Conservation (phyloP, 2,329 filamentous ascomycete genomes). For the Grosmannia huntii region DNA sequence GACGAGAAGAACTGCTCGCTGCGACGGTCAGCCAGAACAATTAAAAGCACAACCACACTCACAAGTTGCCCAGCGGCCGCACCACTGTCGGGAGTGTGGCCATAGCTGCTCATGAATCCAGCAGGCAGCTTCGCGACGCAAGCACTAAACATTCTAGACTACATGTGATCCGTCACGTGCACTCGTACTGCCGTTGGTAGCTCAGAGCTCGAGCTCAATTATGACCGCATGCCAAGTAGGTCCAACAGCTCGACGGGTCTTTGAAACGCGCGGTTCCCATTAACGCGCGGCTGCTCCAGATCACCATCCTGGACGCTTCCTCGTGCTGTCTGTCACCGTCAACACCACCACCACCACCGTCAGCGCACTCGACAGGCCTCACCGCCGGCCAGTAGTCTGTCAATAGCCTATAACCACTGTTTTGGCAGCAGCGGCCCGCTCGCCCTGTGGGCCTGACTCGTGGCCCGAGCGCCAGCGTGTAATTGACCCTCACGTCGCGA, state of each 20-base stretch:
- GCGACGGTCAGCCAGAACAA: neutral
- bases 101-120: neutral
- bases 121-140: neutral
- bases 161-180: no score
- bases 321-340: no score
- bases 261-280: no score
- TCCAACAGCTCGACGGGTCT: no score
- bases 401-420: neutral
- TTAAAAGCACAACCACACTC: neutral
- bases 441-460: neutral
- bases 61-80: slow-evolving; percentile 7
- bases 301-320: no score
- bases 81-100: neutral
- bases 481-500: neutral
- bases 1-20: slow-evolving; percentile 33
- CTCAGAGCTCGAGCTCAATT: no score
- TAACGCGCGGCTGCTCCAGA: no score
- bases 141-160: no score
- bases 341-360: no score
- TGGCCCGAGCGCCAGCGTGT: slow-evolving; percentile 1
- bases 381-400: neutral
- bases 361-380: neutral
- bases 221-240: no score
- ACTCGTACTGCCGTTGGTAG: no score
- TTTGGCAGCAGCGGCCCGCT: neutral